These are phyloP conservation scores for Monosporascus sp. DNA, from an alignment of 2,329 filamentous ascomycete species.

Conservation along the genomic window DNA sequence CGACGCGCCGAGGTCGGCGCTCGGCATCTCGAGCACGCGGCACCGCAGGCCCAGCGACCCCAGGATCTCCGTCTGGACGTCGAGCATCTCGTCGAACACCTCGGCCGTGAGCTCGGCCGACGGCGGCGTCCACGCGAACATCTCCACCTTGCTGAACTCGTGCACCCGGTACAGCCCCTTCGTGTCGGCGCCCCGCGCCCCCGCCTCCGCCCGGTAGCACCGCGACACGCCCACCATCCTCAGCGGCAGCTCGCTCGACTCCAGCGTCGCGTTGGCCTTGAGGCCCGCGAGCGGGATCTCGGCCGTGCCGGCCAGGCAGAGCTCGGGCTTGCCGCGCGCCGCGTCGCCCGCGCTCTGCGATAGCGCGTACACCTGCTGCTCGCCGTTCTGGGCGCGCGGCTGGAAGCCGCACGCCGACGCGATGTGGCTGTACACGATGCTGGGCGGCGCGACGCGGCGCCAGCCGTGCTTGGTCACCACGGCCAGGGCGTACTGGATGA, in stretches of 20 bases:
- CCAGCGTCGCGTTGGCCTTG: constrained; percentile 68
- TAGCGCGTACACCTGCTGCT: constrained; percentile 86
- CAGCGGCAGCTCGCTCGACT: constrained; percentile 61
- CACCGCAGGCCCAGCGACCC: constrained; percentile 72
- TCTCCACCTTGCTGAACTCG: constrained; percentile 97
- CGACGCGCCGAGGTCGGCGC: constrained; percentile 80
- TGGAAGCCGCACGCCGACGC: constrained; percentile 90
- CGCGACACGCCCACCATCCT: constrained; percentile 80
- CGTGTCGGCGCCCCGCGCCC: constrained; percentile 80
- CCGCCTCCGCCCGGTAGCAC: constrained; percentile 95
- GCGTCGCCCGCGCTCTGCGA: constrained; percentile 60
- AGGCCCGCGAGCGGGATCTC: constrained; percentile 94
- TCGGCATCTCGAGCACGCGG: constrained; percentile 89
- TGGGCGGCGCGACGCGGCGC: constrained; percentile 77
- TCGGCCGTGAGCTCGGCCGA: constrained; percentile 42
- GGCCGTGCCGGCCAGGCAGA: constrained; percentile 80
- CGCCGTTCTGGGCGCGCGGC: constrained; percentile 81
- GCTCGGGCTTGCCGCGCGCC: constrained; percentile 57
- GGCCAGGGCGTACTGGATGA: constrained; percentile 78
- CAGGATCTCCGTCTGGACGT: constrained; percentile 81
- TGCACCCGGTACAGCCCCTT: constrained; percentile 96
- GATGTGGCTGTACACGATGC: constrained; percentile 87
- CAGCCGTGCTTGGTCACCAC: constrained; percentile 71
- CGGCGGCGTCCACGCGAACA: constrained; percentile 85
- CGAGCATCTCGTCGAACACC: constrained; percentile 79